Conservation (phyloP, 2,329 filamentous ascomycete genomes). For the Nigrospora oryzae region DNA sequence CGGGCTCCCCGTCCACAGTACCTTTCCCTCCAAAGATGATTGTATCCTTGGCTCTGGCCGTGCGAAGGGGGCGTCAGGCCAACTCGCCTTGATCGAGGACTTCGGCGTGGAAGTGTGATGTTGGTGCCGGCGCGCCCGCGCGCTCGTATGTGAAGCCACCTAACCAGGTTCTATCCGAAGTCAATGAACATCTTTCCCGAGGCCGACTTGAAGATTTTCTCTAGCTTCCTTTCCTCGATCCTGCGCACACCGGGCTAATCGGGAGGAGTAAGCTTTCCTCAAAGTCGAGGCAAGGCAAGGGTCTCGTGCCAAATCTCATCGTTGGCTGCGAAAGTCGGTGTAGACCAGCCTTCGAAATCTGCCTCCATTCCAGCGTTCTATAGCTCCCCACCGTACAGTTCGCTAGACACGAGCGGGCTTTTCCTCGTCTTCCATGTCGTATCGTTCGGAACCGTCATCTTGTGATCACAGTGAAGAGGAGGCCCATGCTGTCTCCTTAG, state of each 20-base stretch:
- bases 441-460: conserved; percentile 22
- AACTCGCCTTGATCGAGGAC: conserved; percentile 39
- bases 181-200: conserved; percentile 39
- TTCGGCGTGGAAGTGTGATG: conserved; percentile 43
- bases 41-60: background rate
- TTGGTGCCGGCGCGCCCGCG: conserved; percentile 23
- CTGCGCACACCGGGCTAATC: conserved; percentile 23
- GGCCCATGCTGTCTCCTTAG: conserved; percentile 21
- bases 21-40: background rate
- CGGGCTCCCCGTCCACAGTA: conserved; percentile 23
- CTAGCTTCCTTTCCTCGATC: conserved; percentile 14
- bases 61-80: conserved; percentile 7
- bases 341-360: conserved; percentile 12
- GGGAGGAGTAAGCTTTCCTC: conserved; percentile 16
- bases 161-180: conserved; percentile 41
- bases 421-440: conserved; percentile 32
- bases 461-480: conserved; percentile 18
- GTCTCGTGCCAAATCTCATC: conserved; percentile 18
- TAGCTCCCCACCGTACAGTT: conserved; percentile 32
- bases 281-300: conserved; percentile 11
- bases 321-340: conserved; percentile 26
- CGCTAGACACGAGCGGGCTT: conserved; percentile 9
- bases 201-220: conserved; percentile 18
- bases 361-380: conserved; percentile 22
- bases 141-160: conserved; percentile 24